phyloP scores from a whole-genome alignment of 192 early-diverging fungal species.

The Backusella australiensis region DNA sequence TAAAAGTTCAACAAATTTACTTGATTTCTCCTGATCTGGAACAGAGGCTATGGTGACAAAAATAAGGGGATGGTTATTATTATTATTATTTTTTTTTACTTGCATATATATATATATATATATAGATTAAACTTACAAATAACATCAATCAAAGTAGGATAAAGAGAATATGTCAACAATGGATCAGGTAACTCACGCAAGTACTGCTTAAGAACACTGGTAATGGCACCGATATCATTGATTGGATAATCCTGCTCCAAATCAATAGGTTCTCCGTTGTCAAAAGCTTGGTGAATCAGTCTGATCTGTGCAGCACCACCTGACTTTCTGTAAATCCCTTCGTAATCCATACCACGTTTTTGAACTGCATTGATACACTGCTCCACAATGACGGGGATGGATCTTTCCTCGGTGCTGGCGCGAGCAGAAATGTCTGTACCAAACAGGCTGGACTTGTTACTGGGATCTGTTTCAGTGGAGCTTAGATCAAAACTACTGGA shows the following conservation, averaged over 20 bases:
- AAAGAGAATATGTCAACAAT: constrained; percentile 63
- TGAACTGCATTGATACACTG: constrained; percentile 70
- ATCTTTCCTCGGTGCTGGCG: constrained; percentile 47
- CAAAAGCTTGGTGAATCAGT: constrained; percentile 58
- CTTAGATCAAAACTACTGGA: not conserved
- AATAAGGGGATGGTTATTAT: not conserved
- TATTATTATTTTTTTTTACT: not conserved
- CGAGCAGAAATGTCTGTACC: constrained; percentile 56
- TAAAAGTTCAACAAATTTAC: constrained; percentile 38
- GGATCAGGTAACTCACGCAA: constrained; percentile 70
- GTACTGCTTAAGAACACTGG: constrained; percentile 74
- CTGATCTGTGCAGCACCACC: constrained; percentile 68
- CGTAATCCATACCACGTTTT: constrained; percentile 50
- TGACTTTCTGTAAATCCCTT: constrained; percentile 79
- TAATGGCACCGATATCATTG: constrained; percentile 69
- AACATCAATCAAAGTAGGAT: constrained; percentile 59
- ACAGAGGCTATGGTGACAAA: constrained; percentile 18
- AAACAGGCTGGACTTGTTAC: constrained; percentile 50
- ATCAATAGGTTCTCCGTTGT: constrained; percentile 45
- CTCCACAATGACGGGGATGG: constrained; percentile 63
- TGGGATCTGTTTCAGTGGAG: not conserved
- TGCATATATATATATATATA: not conserved
- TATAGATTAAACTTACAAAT: constrained; percentile 24
- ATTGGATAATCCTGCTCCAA: constrained; percentile 45
- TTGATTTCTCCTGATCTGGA: constrained; percentile 32